These are phyloP conservation scores for Cystobasidium sp. DNA, from an alignment of 1,284 basidiomycete species.

Conservation along the genomic window DNA sequence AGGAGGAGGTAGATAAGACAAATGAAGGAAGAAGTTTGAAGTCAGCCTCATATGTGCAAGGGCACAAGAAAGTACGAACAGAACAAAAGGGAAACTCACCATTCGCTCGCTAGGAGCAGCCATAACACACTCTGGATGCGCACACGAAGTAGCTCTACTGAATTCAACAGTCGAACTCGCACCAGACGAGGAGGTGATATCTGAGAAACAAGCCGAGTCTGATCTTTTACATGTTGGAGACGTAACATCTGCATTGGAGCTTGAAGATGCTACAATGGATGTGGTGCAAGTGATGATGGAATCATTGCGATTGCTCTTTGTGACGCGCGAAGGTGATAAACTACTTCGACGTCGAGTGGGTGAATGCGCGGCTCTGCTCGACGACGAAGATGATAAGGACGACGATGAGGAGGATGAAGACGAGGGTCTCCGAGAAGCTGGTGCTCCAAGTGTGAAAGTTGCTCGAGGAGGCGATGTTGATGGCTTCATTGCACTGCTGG, in stretches of 20 bases:
- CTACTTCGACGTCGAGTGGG: too few relatives aligned
- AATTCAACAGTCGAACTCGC: neutral
- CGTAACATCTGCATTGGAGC: neutral
- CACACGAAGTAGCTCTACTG: slow-evolving; percentile 17
- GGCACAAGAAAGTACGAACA: neutral
- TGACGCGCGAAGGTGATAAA: too few relatives aligned
- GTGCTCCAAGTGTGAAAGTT: neutral
- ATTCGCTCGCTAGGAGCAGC: slow-evolving; percentile 12
- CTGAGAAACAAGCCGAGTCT: slow-evolving; percentile 5
- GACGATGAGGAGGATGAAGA: neutral
- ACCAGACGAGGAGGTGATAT: neutral
- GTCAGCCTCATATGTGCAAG: neutral
- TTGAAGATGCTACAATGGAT: neutral
- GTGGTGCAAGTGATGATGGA: neutral
- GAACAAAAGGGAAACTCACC: neutral
- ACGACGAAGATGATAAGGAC: neutral
- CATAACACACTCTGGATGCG: slow-evolving; percentile 28
- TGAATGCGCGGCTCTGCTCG: too few relatives aligned
- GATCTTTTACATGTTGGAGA: neutral
- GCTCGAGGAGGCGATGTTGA: neutral
- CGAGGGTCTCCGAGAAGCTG: neutral
- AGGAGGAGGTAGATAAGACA: neutral
- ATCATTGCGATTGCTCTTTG: neutral
- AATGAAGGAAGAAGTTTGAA: neutral
- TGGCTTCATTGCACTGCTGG: neutral